Evolutionary conservation across 1,139 yeast genomes (phyloP), one percentile per base, ranked within the genome.

Genomic region (Kodamaea fungicola): DNA sequence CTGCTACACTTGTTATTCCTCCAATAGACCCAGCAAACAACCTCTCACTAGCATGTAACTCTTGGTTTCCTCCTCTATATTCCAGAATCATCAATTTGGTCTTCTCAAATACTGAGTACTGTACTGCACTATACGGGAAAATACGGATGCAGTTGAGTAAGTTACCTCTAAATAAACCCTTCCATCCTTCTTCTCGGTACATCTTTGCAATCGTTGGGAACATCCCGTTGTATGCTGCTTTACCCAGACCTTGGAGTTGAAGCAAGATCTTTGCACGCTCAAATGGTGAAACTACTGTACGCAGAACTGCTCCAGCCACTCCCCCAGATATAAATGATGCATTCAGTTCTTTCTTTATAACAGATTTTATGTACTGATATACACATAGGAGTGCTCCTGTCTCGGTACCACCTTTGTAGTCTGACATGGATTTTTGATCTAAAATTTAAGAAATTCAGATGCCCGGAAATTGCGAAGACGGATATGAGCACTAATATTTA

Each of bases 41-140:
- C 50, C 95, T 70, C 46, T 84, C 84, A 26, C 44, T 58, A 10
- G 74, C 72, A 28, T 57, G 64, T 39, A 80, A 61, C 31, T 21
- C 37, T 38, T 74, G 77, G 34, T 54, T 56, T 8, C 56, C 52
- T n/a, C 55, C 63, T 8, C 62, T 61, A 22, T 47, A 38, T 3
- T 35, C 35, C 10, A 76, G 57, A 31, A 80, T 49, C 27, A 62
- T 40, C 30, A 62, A 67, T 54, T 88, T 89, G 55, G 81, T 71
- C 43, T 78, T 69, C 50, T 90, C 92, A 62, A 85, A 92, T 3
- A 86, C 87, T 16, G 89, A 78, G 61, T 88, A 92, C 62, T 92
- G 98, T 8, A 90, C 95, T 1, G 98, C 97, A 45, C 94, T 82
- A 57, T 92, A 92, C 0, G 98, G 98, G 45, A 92, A 78, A 25